Evolutionary conservation across 805 yeast species (phyloP).

Genomic region (Debaryomyces hansenii): DNA sequence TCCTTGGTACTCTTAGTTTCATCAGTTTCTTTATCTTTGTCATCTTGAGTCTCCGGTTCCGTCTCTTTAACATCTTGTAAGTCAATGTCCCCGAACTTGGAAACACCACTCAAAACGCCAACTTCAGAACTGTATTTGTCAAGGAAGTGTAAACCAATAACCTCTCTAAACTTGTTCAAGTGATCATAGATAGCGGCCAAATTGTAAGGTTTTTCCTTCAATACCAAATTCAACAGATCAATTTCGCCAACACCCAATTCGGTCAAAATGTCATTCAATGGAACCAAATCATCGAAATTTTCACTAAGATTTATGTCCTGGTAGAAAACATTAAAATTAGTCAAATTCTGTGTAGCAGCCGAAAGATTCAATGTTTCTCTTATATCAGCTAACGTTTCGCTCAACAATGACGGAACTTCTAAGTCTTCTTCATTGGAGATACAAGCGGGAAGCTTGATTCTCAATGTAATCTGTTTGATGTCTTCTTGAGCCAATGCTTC

Average conservation of each 20-base stretch:
- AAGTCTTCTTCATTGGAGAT: slow-evolving; percentile 18
- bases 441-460: slow-evolving; percentile 17
- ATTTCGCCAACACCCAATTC: slow-evolving; percentile 16
- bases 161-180: slow-evolving; percentile 60
- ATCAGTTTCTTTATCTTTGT: slow-evolving; percentile 11
- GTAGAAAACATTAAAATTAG: slow-evolving; percentile 53
- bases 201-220: slow-evolving; percentile 59
- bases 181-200: slow-evolving; percentile 63
- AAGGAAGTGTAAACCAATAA: slow-evolving; percentile 50
- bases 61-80: slow-evolving; percentile 31
- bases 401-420: slow-evolving; percentile 30
- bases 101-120: slow-evolving; percentile 48
- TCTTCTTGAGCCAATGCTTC: slow-evolving; percentile 10
- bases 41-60: slow-evolving; percentile 9
- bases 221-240: slow-evolving; percentile 29
- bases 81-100: slow-evolving; percentile 44
- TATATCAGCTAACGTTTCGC: slow-evolving; percentile 57
- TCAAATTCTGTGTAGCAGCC: slow-evolving; percentile 56
- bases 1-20: slow-evolving; percentile 15
- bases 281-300: slow-evolving; percentile 25
- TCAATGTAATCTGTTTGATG: slow-evolving; percentile 18
- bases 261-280: slow-evolving; percentile 24
- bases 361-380: slow-evolving; percentile 57
- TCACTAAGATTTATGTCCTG: slow-evolving; percentile 33
- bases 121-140: slow-evolving; percentile 45